phyloP scores from a whole-genome alignment of 2,329 filamentous ascomycete genomes.

The Leptographium radiaticola region DNA sequence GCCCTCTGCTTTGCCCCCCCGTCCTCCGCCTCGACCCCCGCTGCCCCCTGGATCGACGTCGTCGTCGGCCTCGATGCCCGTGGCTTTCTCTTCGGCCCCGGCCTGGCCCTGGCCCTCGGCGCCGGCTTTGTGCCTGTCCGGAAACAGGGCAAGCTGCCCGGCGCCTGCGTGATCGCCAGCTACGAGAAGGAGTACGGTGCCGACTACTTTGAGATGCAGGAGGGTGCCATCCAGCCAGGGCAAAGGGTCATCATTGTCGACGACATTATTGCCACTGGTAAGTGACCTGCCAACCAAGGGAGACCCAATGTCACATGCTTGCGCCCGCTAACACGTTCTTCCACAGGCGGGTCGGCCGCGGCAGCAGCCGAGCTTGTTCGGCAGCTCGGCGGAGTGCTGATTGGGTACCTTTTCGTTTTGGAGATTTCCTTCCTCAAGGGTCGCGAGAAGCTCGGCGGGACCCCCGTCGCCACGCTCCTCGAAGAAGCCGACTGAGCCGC shows the following conservation, averaged over 20 bases:
- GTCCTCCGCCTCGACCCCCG: slow-evolving; percentile 20
- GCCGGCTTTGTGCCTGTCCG: slow-evolving; percentile 85
- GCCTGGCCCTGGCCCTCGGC: slow-evolving; percentile 68
- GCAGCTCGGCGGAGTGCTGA: slow-evolving; percentile 70
- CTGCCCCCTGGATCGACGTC: slow-evolving; percentile 59
- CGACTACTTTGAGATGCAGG: slow-evolving; percentile 94
- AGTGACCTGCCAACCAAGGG: slow-evolving; percentile 20
- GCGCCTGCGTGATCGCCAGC: slow-evolving; percentile 68
- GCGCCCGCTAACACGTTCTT: neutral
- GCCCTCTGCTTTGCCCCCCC: slow-evolving; percentile 43
- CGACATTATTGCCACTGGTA: slow-evolving; percentile 97
- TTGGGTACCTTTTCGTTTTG: slow-evolving; percentile 90
- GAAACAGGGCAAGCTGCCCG: slow-evolving; percentile 92
- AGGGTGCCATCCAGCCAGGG: slow-evolving; percentile 67
- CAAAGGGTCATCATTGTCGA: slow-evolving; percentile 90
- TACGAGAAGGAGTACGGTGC: slow-evolving; percentile 95
- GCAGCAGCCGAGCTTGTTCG: slow-evolving; percentile 78
- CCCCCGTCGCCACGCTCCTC: slow-evolving; percentile 71
- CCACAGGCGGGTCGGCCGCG: slow-evolving; percentile 72
- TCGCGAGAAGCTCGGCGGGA: slow-evolving; percentile 70
- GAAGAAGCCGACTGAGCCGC: slow-evolving; percentile 22
- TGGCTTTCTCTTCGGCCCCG: slow-evolving; percentile 90
- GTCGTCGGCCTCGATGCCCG: slow-evolving; percentile 88
- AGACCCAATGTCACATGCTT: neutral
- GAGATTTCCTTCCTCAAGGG: slow-evolving; percentile 91